Percentiles rank a stretch among this genome's conserved stretches.
phyloP scores from a whole-genome alignment of 306 rosid species.

The Oemleria cerasiformis region DNA sequence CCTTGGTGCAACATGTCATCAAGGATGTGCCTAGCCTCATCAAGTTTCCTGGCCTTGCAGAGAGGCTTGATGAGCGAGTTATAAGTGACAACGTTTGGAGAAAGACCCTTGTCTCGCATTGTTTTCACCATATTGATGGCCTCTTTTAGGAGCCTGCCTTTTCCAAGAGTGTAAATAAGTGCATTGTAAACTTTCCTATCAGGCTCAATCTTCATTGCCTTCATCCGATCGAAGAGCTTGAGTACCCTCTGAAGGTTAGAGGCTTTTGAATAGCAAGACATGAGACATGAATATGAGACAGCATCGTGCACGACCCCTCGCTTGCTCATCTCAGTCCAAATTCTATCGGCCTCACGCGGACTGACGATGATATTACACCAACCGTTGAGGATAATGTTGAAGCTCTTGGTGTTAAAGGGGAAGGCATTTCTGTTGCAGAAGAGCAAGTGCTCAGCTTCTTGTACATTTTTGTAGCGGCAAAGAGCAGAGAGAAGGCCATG shows the following conservation, averaged over 20 bases:
- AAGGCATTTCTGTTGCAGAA: conserved; percentile 56
- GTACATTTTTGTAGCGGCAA: conserved; percentile 76
- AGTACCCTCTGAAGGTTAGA: conserved; percentile 62
- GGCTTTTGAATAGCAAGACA: conserved; percentile 78
- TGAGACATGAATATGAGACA: conserved; percentile 67
- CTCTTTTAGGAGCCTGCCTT: conserved; percentile 53
- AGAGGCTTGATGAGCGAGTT: conserved; percentile 82
- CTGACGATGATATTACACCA: conserved; percentile 79
- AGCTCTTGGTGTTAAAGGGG: conserved; percentile 68
- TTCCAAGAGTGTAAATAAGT: conserved; percentile 67
- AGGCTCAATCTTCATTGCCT: conserved; percentile 44
- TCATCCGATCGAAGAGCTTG: conserved; percentile 59
- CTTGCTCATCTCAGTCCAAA: conserved; percentile 79
- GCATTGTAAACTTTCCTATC: conserved; percentile 84
- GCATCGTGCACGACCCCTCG: conserved; percentile 65
- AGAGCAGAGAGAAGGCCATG: conserved; percentile 84
- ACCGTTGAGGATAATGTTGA: conserved; percentile 83
- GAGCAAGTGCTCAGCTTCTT: conserved; percentile 74
- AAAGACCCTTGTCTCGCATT: conserved; percentile 62
- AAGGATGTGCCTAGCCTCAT: conserved; percentile 54
- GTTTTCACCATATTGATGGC: conserved; percentile 52
- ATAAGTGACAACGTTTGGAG: conserved; percentile 67
- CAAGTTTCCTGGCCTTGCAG: conserved; percentile 55
- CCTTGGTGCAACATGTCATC: conserved; percentile 49
- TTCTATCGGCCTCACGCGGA: conserved; percentile 56